These are phyloP conservation scores for Leccinum angustisporum DNA, from an alignment of 1,284 basidiomycete genomes.

Conservation along the genomic window DNA sequence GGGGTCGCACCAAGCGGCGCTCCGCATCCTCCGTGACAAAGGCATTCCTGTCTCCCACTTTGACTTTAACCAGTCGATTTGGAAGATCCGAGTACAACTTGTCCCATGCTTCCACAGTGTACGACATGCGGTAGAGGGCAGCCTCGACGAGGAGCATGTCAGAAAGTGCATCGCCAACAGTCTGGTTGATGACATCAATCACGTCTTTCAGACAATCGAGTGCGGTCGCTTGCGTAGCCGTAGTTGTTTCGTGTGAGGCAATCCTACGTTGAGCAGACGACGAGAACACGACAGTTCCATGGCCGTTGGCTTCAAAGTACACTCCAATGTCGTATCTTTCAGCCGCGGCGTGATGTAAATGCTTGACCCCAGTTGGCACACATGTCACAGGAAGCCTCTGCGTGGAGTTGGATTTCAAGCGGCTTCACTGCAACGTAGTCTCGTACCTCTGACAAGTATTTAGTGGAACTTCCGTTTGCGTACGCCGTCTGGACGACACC, in stretches of 20 bases:
- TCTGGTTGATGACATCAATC: slow-evolving; percentile 92
- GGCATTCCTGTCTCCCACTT: slow-evolving; percentile 78
- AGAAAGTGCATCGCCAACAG: slow-evolving; percentile 95
- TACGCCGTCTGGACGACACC: slow-evolving; percentile 99
- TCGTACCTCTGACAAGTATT: slow-evolving; percentile 78
- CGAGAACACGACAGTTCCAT: slow-evolving; percentile 97
- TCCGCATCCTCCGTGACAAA: slow-evolving; percentile 97
- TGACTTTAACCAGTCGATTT: slow-evolving; percentile 95
- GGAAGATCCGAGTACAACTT: slow-evolving; percentile 92
- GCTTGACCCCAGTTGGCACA: slow-evolving; percentile 96
- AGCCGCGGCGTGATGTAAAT: slow-evolving; percentile 97
- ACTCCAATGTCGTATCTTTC: slow-evolving; percentile 88
- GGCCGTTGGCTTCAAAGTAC: slow-evolving; percentile 99
- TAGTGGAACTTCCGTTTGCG: slow-evolving; percentile 96
- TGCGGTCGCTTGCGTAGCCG: slow-evolving; percentile 78
- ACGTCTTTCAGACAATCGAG: slow-evolving; percentile 77
- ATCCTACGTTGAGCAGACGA: slow-evolving; percentile 64
- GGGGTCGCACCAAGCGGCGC: slow-evolving; percentile 79
- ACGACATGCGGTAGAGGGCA: slow-evolving; percentile 86
- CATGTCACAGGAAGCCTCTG: slow-evolving; percentile 93
- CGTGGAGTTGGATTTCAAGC: background rate
- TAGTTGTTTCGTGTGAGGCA: slow-evolving; percentile 65
- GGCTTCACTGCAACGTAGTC: background rate
- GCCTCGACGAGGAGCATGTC: slow-evolving; percentile 96
- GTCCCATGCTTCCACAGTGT: slow-evolving; percentile 89